Base-by-base conservation (phyloP, 805 yeast genomes). In the Jamesozyma jinghongensis region DNA sequence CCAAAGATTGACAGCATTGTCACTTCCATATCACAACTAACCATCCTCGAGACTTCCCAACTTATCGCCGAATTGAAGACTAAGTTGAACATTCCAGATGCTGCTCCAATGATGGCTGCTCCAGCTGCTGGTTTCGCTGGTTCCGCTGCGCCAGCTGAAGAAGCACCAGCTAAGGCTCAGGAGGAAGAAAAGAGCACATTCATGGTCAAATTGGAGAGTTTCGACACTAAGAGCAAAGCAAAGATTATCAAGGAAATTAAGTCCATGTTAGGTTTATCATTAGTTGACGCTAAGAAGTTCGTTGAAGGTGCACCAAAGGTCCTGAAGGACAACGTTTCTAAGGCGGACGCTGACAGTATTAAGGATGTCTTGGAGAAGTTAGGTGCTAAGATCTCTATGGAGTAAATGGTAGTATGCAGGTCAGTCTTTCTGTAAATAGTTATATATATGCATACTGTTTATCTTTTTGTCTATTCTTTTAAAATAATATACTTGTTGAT, bases 261-360 rank as follows among this genome's bases (percentile, higher is more conserved):
- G 73, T 74, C 82, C 46, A 70, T 90, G 59, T 74, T 92, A 57
- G 96, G 96, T 13, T 73, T 92, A 56, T 85, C 95, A 5, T 74
- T 92, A 54, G 98, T 92, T 46, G 97, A 92, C 63, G 85, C 97
- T 47, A 92, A 92, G 79, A 92, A 92, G 71, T 85, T 92, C 52
- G 99, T 92, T 43, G 99, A 92, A 72, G 69, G 86, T 56, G 97
- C 99, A 47, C 99, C 99, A 54, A 92, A 92, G 74, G 72, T 84
- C 35, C 73, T 92, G 65, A 92, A 92, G 71, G 99, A 92, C 56
- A 86, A 87, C 56, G 87, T 92, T 46, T 81, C 94, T 47, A 92
- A 92, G 74, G 99, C 85, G 62, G 99, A 92, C 57, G 97, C 97
- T 51, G 97, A 90, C 58, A 87, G 88, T 75, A 82, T 92, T 63